Conservation (phyloP, 2,329 filamentous ascomycete species). For the Cucurbitaria berberidis region DNA sequence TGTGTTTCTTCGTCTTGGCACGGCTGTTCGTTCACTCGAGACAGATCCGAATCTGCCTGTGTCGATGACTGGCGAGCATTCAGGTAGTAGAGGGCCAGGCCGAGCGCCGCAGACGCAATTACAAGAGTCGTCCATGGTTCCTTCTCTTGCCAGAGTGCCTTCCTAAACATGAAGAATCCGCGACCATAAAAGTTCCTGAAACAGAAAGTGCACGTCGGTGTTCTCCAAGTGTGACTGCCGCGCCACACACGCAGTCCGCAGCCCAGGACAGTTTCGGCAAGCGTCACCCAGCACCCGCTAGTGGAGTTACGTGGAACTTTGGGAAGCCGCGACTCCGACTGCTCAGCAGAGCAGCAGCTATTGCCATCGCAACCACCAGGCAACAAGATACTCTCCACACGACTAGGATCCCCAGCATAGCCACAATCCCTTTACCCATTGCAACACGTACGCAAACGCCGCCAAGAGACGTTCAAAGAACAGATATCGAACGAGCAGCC, state of each 20-base stretch:
- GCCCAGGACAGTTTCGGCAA: conserved; percentile 34
- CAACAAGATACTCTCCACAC: conserved; percentile 20
- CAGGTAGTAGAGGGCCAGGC: conserved; percentile 26
- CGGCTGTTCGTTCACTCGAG: conserved; percentile 19
- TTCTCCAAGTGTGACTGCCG: conserved; percentile 20
- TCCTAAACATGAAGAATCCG: conserved; percentile 27
- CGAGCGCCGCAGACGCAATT: conserved; percentile 27
- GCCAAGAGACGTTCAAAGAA: conserved; percentile 8
- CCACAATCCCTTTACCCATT: conserved; percentile 39
- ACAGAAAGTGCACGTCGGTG: conserved; percentile 28
- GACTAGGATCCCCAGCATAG: conserved; percentile 30
- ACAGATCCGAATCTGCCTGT: conserved; percentile 10
- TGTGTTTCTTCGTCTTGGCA: conserved; percentile 37
- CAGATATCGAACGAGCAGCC: conserved; percentile 6
- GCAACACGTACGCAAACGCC: conserved; percentile 29
- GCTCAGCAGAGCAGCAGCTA: conserved; percentile 18
- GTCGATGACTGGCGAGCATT: conserved; percentile 16
- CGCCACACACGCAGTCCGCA: conserved; percentile 7
- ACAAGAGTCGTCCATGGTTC: conserved; percentile 29
- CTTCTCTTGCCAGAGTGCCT: conserved; percentile 17
- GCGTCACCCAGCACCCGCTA: conserved; percentile 18
- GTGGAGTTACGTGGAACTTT: conserved; percentile 46
- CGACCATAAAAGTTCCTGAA: conserved; percentile 26
- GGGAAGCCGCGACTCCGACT: conserved; percentile 36
- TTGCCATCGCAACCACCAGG: conserved; percentile 23